Conservation (phyloP, 306 rosid genomes). For the Medicago ruthenica region DNA sequence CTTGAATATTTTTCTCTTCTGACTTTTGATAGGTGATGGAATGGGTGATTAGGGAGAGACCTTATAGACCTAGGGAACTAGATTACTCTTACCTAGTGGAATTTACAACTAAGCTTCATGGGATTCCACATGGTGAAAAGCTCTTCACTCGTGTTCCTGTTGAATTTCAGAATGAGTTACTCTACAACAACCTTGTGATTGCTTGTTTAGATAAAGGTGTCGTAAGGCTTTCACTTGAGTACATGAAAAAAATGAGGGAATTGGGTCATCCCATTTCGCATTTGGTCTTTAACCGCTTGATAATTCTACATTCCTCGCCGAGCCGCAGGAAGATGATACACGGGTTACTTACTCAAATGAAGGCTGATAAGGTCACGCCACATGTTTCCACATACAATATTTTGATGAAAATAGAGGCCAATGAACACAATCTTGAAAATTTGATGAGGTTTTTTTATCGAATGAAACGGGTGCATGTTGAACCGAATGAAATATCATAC, state of each 20-base stretch:
- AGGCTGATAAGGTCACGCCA: slow-evolving; percentile 74
- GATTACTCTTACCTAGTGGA: slow-evolving; percentile 90
- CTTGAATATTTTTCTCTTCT: slow-evolving; percentile 17
- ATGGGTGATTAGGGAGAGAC: slow-evolving; percentile 92
- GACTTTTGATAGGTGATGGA: slow-evolving; percentile 81
- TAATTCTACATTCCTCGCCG: slow-evolving; percentile 71
- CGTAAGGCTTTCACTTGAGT: slow-evolving; percentile 75
- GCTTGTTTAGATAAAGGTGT: slow-evolving; percentile 86
- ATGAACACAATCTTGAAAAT: slow-evolving; percentile 73
- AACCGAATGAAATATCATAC: slow-evolving; percentile 84
- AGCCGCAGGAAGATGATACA: slow-evolving; percentile 65
- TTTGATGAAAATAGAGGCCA: slow-evolving; percentile 93
- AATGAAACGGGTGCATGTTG: slow-evolving; percentile 72
- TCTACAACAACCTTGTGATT: slow-evolving; percentile 83
- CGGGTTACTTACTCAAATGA: slow-evolving; percentile 79
- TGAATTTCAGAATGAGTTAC: slow-evolving; percentile 89
- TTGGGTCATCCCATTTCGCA: slow-evolving; percentile 74
- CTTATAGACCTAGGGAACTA: slow-evolving; percentile 74
- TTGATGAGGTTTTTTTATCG: slow-evolving; percentile 63
- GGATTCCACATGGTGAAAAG: slow-evolving; percentile 81
- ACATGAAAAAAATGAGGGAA: slow-evolving; percentile 93
- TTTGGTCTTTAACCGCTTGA: slow-evolving; percentile 87
- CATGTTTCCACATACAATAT: slow-evolving; percentile 93
- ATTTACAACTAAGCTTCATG: slow-evolving; percentile 78
- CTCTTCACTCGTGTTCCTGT: slow-evolving; percentile 66